A percentile compares a stretch with the other conserved stretches of the same genome.
phyloP scores from a whole-genome alignment of 2,329 filamentous ascomycete species.

The Penicillium sp. region DNA sequence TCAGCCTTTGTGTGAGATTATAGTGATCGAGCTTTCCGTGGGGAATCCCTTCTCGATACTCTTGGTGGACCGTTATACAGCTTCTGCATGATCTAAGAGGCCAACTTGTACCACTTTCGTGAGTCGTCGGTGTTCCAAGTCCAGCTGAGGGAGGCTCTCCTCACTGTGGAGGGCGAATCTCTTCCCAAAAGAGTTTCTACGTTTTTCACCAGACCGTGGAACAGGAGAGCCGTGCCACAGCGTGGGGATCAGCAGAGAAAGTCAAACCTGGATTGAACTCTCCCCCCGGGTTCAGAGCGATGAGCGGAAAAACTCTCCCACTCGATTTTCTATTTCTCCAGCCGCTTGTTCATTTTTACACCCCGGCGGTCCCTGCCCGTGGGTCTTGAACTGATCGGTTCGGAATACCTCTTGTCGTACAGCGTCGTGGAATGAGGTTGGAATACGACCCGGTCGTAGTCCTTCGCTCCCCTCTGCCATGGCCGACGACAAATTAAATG shows the following conservation, averaged over 20 bases:
- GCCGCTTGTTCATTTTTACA: no score
- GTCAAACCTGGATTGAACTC: slow-evolving; percentile 9
- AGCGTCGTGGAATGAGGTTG: slow-evolving; percentile 6
- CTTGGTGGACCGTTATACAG: no score
- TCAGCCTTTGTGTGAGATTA: no score
- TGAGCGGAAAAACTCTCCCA: neutral
- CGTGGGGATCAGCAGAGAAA: slow-evolving; percentile 9
- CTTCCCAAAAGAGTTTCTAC: no score
- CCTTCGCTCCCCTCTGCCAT: slow-evolving; percentile 5
- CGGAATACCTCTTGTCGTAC: neutral
- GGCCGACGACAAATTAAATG: slow-evolving; percentile 1
- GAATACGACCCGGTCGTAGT: slow-evolving; percentile 1
- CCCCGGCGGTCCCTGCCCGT: neutral
- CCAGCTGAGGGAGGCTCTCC: no score
- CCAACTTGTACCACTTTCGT: no score
- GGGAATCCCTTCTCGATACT: no score
- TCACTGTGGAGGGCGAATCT: no score
- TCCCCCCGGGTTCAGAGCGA: neutral
- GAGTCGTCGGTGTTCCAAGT: no score
- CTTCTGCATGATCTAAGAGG: no score
- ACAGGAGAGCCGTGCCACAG: slow-evolving; percentile 5
- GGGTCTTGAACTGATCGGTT: neutral
- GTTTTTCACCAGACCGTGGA: neutral
- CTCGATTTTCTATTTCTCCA: neutral
- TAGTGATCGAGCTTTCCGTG: no score